Base-by-base conservation (phyloP, 1,284 basidiomycete species). In the Naganishia liquefaciens region DNA sequence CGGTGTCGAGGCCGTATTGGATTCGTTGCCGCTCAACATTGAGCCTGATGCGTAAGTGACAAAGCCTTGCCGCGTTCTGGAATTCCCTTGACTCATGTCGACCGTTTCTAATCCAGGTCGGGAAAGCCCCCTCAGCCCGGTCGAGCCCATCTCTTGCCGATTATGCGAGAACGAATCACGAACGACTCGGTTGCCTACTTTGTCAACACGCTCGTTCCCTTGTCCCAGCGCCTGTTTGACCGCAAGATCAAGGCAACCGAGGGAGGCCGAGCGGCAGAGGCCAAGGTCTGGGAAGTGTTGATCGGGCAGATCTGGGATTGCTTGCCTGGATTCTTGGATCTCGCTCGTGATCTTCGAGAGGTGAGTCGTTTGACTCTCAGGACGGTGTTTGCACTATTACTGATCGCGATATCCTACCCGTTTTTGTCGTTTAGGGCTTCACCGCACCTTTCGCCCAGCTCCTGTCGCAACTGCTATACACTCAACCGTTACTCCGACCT, bases 161-260 rank as follows among this genome's bases (percentile, higher is more conserved):
- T 98, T 62, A 87, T 99, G 64, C 81, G 88, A n/a, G 85, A 89
- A 37, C 85, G 79, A 46, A 82, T 82, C 83, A 73, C 93, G 87
- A 84, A 89, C 87, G 72, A 94, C 85, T 66, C 88, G 82, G 82
- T 99, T 47, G 79, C 80, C 0, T 94, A 95, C 80, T 99, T 99
- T 74, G 83, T 92, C 19, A 83, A 84, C 3, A 90, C 91, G 77
- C 95, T 99, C 70, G 89, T 99, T 9, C 93, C 96, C 17, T 81
- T 99, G 42, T 96, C 92, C 44, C 94, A 97, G 77, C 84, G 87
- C 44, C 88, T 99, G 84, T 99, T 98, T 74, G 86, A 91, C 71
- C 80, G 91, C 54, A 88, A 94, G 77, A 87, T 77, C 42, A 85
- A 83, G 5, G 88, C 90, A 0, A 88, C 90, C 68, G 80, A 82